phyloP scores from a whole-genome alignment of 345 rosid genomes.

The Pugionium cornutum region DNA sequence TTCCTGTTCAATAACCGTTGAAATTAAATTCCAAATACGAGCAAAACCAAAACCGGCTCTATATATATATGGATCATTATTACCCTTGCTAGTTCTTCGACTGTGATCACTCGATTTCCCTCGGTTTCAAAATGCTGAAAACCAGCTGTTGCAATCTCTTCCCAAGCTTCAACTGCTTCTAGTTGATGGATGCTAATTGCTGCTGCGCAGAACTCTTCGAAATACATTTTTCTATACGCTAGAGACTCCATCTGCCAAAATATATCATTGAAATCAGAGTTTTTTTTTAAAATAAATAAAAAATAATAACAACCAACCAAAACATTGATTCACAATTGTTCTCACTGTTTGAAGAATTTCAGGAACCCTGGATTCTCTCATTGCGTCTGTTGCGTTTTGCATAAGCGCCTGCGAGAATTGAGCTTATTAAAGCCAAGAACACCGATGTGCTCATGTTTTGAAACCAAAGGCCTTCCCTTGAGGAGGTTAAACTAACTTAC shows the following conservation, averaged over 20 bases:
- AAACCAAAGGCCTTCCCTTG: slow-evolving; percentile 5
- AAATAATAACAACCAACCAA: not conserved
- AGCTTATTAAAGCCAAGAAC: slow-evolving; percentile 8
- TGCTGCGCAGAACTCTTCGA: slow-evolving; percentile 89
- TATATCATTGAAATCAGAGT: too few species aligned
- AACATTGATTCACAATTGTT: not conserved
- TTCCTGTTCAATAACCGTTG: slow-evolving; percentile 51
- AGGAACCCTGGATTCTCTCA: slow-evolving; percentile 72
- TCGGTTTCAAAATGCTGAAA: slow-evolving; percentile 72
- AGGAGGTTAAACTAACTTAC: slow-evolving; percentile 37
- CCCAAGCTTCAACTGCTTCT: slow-evolving; percentile 81
- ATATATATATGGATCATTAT: not conserved
- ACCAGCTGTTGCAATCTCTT: slow-evolving; percentile 60
- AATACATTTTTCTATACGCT: slow-evolving; percentile 68
- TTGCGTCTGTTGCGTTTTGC: slow-evolving; percentile 64
- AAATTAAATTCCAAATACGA: not conserved
- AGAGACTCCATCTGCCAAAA: slow-evolving; percentile 66
- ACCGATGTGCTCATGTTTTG: slow-evolving; percentile 3
- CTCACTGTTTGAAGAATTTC: slow-evolving; percentile 55
- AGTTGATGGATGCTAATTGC: slow-evolving; percentile 71
- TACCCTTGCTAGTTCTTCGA: slow-evolving; percentile 80
- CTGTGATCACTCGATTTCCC: slow-evolving; percentile 69
- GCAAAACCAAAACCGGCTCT: slow-evolving; percentile 12
- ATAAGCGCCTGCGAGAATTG: slow-evolving; percentile 50
- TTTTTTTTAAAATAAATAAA: too few species aligned